phyloP scores from a whole-genome alignment of 768 basidiomycete genomes.

The Pisolithus marmoratus region DNA sequence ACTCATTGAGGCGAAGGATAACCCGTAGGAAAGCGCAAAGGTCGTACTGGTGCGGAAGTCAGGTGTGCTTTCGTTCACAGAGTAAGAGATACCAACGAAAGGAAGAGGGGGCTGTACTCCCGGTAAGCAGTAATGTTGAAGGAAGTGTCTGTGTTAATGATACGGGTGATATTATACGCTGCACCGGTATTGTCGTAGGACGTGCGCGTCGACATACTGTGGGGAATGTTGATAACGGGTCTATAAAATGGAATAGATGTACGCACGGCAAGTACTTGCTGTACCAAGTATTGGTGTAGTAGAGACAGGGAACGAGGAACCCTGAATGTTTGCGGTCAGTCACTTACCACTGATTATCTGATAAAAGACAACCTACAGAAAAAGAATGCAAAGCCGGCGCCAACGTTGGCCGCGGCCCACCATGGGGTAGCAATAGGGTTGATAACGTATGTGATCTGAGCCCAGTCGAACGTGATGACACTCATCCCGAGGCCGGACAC shows the following conservation, averaged over 20 bases:
- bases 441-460: conserved; percentile 44
- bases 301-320: conserved; percentile 57
- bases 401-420: conserved; percentile 76
- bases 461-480: conserved; percentile 78
- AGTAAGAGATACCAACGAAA: conserved; percentile 32
- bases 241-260: background rate
- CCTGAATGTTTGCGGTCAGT: background rate
- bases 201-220: conserved; percentile 50
- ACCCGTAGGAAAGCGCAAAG: conserved; percentile 74
- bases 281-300: conserved; percentile 65
- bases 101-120: conserved; percentile 55
- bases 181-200: conserved; percentile 62
- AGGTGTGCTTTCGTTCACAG: background rate
- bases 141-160: conserved; percentile 48
- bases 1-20: conserved; percentile 78
- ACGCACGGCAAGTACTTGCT: conserved; percentile 44
- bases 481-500: conserved; percentile 55
- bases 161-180: conserved; percentile 51
- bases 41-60: conserved; percentile 25
- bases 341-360: conserved; percentile 15
- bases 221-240: background rate
- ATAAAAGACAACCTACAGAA: conserved; percentile 66
- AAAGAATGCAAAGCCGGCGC: conserved; percentile 57
- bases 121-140: conserved; percentile 53
- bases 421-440: conserved; percentile 71